Percentiles rank a stretch among this genome's conserved stretches.
phyloP scores from a whole-genome alignment of 305 asterid species.

The Galium porrigens region DNA sequence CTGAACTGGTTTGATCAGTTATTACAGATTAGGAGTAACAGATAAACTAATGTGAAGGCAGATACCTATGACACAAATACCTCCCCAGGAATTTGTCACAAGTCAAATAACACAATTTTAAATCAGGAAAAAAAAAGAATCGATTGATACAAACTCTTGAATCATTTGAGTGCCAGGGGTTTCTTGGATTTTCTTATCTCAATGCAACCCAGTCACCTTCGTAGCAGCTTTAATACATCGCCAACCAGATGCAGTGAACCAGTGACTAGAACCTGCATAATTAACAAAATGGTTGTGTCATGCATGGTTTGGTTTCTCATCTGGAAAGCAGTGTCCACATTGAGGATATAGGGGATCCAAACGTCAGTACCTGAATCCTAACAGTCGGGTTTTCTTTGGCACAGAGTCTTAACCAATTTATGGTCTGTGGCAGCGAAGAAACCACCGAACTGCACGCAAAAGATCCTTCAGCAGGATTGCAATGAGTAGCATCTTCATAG shows the following conservation, averaged over 20 bases:
- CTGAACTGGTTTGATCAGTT: too few species aligned
- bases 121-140: background rate
- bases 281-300: background rate
- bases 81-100: background rate
- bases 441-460: conserved; percentile 54
- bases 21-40: too few species aligned
- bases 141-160: background rate
- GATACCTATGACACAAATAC: too few species aligned
- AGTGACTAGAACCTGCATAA: conserved; percentile 66
- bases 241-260: conserved; percentile 86
- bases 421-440: conserved; percentile 65
- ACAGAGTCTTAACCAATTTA: conserved; percentile 57
- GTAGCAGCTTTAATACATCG: conserved; percentile 64
- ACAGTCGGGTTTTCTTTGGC: conserved; percentile 49
- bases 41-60: too few species aligned
- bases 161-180: background rate
- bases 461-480: conserved; percentile 34
- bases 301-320: background rate
- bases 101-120: background rate
- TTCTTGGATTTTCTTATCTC: background rate
- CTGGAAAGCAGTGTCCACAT: background rate
- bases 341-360: background rate
- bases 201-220: conserved; percentile 21
- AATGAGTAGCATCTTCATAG: conserved; percentile 25
- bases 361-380: conserved; percentile 44